Evolutionary conservation across 2,329 filamentous ascomycete genomes (phyloP).

Genomic region (Coniochaeta sp.): DNA sequence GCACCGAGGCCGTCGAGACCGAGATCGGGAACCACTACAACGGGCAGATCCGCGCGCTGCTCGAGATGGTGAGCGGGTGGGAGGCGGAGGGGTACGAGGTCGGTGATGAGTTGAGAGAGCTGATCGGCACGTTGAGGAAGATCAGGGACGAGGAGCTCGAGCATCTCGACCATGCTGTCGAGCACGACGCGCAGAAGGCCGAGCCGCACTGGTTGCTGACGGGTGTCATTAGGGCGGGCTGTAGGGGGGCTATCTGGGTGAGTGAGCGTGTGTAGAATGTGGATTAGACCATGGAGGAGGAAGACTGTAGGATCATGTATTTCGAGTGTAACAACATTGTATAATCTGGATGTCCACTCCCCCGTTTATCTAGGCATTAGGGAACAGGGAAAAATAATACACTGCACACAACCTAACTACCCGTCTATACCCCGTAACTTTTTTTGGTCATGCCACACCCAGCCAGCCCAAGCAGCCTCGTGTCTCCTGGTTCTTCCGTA

Average conservation of each 20-base stretch:
- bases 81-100: slow-evolving; percentile 72
- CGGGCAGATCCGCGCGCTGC: slow-evolving; percentile 71
- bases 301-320: background rate
- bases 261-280: slow-evolving; percentile 53
- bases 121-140: slow-evolving; percentile 67
- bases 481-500: background rate
- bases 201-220: slow-evolving; percentile 85
- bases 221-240: slow-evolving; percentile 81
- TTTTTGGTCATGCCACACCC: background rate
- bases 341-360: background rate
- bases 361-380: background rate
- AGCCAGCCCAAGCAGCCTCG: background rate
- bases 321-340: background rate
- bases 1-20: slow-evolving; percentile 96
- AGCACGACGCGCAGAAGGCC: slow-evolving; percentile 86
- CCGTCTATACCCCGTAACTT: background rate
- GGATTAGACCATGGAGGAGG: background rate
- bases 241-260: slow-evolving; percentile 86
- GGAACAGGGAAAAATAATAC: background rate
- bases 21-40: slow-evolving; percentile 98
- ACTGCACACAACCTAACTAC: background rate
- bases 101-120: slow-evolving; percentile 65
- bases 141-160: slow-evolving; percentile 96
- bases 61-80: slow-evolving; percentile 75
- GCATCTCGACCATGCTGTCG: slow-evolving; percentile 90